phyloP scores from a whole-genome alignment of 345 rosid species.

The Balakata baccata region DNA sequence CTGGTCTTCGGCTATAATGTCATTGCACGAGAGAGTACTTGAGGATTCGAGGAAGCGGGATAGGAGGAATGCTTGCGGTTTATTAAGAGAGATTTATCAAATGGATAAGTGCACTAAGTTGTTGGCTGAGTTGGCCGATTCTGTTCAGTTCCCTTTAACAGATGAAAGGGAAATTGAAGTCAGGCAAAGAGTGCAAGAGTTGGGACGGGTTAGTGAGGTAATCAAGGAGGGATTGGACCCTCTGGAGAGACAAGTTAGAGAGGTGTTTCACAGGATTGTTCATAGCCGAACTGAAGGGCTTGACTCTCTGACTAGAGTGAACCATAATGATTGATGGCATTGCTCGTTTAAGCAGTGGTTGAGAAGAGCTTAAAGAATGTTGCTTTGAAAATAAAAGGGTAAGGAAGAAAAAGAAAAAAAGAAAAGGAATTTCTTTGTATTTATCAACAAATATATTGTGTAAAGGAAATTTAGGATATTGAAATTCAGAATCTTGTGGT shows the following conservation, averaged over 20 bases:
- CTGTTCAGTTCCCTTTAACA: constrained; percentile 58
- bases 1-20: constrained; percentile 63
- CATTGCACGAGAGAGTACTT: constrained; percentile 63
- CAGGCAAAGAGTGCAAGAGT: constrained; percentile 55
- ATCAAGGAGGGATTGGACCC: constrained; percentile 72
- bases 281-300: constrained; percentile 79
- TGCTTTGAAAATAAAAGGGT: constrained; percentile 20
- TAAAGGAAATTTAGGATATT: constrained; percentile 46
- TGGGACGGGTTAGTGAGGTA: constrained; percentile 45
- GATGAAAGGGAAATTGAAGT: constrained; percentile 61
- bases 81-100: constrained; percentile 76
- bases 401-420: constrained; percentile 16
- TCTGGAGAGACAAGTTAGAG: constrained; percentile 75
- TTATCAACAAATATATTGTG: constrained; percentile 40
- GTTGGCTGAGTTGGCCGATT: constrained; percentile 69
- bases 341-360: neutral
- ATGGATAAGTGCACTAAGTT: constrained; percentile 60
- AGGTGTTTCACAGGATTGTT: constrained; percentile 78
- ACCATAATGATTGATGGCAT: constrained; percentile 28
- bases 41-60: constrained; percentile 83
- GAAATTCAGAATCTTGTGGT: constrained; percentile 16
- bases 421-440: constrained; percentile 23
- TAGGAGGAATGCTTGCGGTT: constrained; percentile 66
- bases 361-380: neutral
- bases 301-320: constrained; percentile 50